phyloP scores from a whole-genome alignment of 1,284 basidiomycete genomes.

The Pascua guehoae region DNA sequence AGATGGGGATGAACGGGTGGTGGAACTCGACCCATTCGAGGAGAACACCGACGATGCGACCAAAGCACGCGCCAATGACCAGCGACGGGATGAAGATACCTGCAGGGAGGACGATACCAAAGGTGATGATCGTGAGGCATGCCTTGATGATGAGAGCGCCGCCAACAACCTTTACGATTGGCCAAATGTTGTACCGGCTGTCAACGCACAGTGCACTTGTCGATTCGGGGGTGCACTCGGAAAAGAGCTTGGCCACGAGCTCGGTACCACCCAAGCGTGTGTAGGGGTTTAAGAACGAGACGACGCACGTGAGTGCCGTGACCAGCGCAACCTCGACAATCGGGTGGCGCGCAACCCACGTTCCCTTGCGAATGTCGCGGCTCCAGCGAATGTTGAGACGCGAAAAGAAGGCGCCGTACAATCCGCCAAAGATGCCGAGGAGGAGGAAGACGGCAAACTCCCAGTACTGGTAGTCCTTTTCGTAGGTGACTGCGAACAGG shows the following conservation, averaged over 20 bases:
- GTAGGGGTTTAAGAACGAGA: slow-evolving; percentile 86
- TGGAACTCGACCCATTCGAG: slow-evolving; percentile 75
- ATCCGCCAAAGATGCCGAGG: slow-evolving; percentile 81
- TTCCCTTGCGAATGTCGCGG: slow-evolving; percentile 70
- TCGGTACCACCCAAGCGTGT: slow-evolving; percentile 93
- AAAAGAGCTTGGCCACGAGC: slow-evolving; percentile 78
- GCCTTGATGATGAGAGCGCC: slow-evolving; percentile 78
- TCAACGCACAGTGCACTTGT: slow-evolving; percentile 69
- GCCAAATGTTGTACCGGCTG: slow-evolving; percentile 62
- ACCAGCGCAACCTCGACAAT: slow-evolving; percentile 80
- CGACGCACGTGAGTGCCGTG: slow-evolving; percentile 66
- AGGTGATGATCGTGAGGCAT: slow-evolving; percentile 80
- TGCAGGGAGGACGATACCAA: slow-evolving; percentile 88
- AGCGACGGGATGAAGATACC: slow-evolving; percentile 97
- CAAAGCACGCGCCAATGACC: slow-evolving; percentile 94
- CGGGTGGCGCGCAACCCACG: slow-evolving; percentile 75
- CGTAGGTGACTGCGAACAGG: slow-evolving; percentile 48
- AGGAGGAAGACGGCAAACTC: slow-evolving; percentile 68
- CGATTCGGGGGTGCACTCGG: slow-evolving; percentile 67
- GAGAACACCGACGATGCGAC: slow-evolving; percentile 77
- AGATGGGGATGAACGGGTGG: slow-evolving; percentile 62
- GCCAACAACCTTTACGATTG: slow-evolving; percentile 64
- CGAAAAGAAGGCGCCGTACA: slow-evolving; percentile 92
- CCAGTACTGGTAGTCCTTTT: slow-evolving; percentile 48
- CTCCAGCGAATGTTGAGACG: slow-evolving; percentile 82